Evolutionary conservation across 768 basidiomycete species (phyloP), one percentile per base, ranked within the genome.

Genomic region (Mycena epipterygia): DNA sequence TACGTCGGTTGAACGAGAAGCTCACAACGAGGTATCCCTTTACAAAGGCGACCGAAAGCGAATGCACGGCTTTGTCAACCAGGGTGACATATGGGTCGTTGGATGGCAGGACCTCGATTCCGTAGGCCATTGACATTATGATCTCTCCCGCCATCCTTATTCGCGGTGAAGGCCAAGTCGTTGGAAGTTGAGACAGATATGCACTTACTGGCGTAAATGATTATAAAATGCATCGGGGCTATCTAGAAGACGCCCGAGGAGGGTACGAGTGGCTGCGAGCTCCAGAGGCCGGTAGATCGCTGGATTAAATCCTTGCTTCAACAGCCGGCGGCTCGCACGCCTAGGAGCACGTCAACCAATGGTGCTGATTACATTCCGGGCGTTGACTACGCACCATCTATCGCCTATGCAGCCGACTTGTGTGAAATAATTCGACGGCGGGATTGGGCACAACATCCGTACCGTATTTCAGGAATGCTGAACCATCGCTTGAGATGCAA

Each of bases 41-140:
- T 5, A 44, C 21, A n/a, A 1, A 5, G 2, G 42, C 42, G 4
- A 44, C 21, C 21, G 21, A 5, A 6, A 44, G 11, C 21, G 42
- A 5, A 13, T 44, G 42, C 17, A 44, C 5, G 9, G 48, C 48
- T 1, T 27, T 29, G 48, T 49, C 5, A 13, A 37, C 56, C 25
- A 57, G 2, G 14, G 35, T 53, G 39, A 80, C 66, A 62, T 70
- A 79, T n/a, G 76, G 75, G 60, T 80, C 77, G 49, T 77, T 59
- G 27, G 70, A 53, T 5, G 53, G 65, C 21, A 60, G 64, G 14
- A 77, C 64, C 3, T 79, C 66, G 33, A 78, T 68, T 16, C 78
- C 78, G 60, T 79, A 76, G 44, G 78, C 63, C 23, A 73, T 49
- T 17, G 72, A 63, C 46, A 79, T 64, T 19, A 77, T 66, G 52